These are phyloP conservation scores for Malus sylvestris DNA, from an alignment of 306 rosid species.

Conservation along the genomic window DNA sequence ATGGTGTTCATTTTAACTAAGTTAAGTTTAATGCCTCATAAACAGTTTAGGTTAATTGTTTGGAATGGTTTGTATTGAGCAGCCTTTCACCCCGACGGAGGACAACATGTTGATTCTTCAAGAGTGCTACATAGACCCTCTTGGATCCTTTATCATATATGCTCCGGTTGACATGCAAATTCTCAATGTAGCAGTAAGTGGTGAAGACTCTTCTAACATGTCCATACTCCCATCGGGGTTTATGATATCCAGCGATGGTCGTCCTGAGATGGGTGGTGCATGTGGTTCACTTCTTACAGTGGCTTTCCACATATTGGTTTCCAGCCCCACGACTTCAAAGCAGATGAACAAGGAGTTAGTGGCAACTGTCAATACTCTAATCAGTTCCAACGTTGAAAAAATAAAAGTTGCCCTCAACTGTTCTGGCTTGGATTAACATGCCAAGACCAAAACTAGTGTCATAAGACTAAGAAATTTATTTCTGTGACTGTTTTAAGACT, in stretches of 20 bases:
- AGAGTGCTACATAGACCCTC: slow-evolving; percentile 43
- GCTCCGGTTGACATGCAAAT: slow-evolving; percentile 33
- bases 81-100: no score
- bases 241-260: slow-evolving; percentile 41
- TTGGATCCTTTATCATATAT: neutral
- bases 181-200: slow-evolving; percentile 15
- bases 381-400: no score
- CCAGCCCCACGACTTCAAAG: no score
- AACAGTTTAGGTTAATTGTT: no score
- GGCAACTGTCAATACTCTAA: no score
- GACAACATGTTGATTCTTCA: slow-evolving; percentile 33
- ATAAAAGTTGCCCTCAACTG: no score
- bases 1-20: no score
- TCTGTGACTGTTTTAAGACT: neutral
- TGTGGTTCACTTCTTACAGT: slow-evolving; percentile 35
- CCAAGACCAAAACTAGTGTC: neutral
- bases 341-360: no score
- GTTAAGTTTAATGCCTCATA: neutral
- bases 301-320: no score
- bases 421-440: slow-evolving; percentile 9
- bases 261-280: neutral
- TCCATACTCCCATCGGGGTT: slow-evolving; percentile 65
- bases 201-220: slow-evolving; percentile 36
- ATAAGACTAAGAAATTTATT: neutral
- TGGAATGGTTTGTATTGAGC: no score